Base-by-base conservation (phyloP, 345 rosid genomes). In the Salix udensis region DNA sequence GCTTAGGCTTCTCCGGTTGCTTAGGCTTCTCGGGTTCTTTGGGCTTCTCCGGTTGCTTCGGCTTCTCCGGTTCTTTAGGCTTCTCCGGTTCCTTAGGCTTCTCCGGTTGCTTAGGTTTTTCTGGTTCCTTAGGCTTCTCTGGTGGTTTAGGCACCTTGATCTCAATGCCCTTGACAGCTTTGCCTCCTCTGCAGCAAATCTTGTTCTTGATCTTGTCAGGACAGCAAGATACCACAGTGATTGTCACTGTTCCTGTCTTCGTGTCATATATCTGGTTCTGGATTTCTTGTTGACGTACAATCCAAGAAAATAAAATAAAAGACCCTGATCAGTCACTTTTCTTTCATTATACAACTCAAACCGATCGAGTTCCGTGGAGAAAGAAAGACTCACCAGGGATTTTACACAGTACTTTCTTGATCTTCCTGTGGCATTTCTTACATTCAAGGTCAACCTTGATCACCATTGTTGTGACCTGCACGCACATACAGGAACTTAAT, bases 171-270 rank as follows among this genome's bases (percentile, higher is more conserved):
- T 88, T 81, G 66, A 91, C 84, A 7, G 90, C 69, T n/a, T 85
- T 87, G 15, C 88, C 90, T 1, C 90, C 94, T 69, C 84, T 86
- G 79, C 84, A 80, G 65, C 86, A 82, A 14, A 91, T 75, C 79
- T 91, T 90, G 74, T 86, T 82, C 79, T 79, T 85, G 21, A 94
- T 84, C 83, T 76, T 88, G 67, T 92, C 97, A 7, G 98, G 98
- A 72, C 86, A 83, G 79, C 98, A 92, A 73, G 96, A 89, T 26
- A 88, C 88, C 34, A 95, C 97, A 8, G 84, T 95, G 82, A 95
- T 85, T 55, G 68, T 78, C 78, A 81, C 97, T 5, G 74, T 84
- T 81, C 91, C 88, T 5, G 81, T 46, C 86, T 95, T 93, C 76
- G 88, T 94, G 72, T 95, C 89, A 53, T 82, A 93, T 6, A 80